Evolutionary conservation across 192 early-diverging fungal genomes (phyloP), one percentile per base, ranked within the genome.

Genomic region (Gamsiella multidivaricata): DNA sequence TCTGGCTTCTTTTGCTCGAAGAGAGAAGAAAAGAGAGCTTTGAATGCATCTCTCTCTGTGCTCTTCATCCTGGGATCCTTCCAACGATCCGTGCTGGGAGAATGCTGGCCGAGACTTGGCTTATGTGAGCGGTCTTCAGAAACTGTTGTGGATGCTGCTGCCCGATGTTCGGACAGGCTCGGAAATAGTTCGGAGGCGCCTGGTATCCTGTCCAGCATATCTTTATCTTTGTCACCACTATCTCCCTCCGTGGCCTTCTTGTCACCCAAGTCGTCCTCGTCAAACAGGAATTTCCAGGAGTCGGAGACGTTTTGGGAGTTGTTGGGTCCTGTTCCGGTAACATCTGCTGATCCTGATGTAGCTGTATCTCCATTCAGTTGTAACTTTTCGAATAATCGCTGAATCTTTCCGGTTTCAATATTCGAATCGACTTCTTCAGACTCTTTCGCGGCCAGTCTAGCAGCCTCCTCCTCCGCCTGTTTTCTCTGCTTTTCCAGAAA

Each of bases 251-350:
- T 61, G 29, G 20, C n/a, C 51, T 61, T 65, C 9, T 36, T 49
- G 41, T 62, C 58, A 3, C 45, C 34, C 65, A 78, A n/a, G 53
- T 78, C 74, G 20, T 61, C 60, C 37, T 78, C 65, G n/a, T 78
- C 74, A 53, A 78, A 78, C 33, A 78, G 43, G 23, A 78, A 78
- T 54, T 69, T 68, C 74, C 74, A 78, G 9, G 74, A 68, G 1
- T 78, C 58, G 2, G 52, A 67, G 5, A 61, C 43, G 3, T 37
- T 54, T 25, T 45, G 18, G 41, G 11, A 23, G 29, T 4, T 25
- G 33, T 9, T 9, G 2, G 58, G 46, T 46, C 7, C 49, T 43
- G 67, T 23, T 17, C 42, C 52, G 1, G 29, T 14, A 18, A 51
- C 23, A 0, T n/a, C 28, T 31, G 39, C 46, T 8, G 41, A 11